Evolutionary conservation across 306 rosid genomes (phyloP), one percentile per base, ranked within the genome.

Genomic region (Acacia acuminata): DNA sequence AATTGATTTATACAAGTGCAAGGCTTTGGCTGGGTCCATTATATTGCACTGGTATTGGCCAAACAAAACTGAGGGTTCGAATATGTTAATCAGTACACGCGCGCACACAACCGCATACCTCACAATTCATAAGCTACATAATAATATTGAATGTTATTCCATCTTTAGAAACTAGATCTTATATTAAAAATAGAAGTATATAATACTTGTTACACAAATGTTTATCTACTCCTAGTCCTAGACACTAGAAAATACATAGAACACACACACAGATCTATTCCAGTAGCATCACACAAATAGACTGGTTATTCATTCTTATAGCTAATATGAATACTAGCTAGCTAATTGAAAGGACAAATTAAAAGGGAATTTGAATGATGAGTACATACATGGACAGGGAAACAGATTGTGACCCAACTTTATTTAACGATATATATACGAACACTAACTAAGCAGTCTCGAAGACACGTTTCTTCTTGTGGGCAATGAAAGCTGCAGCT

Each of bases 401-500:
- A n/a, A 70, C 20, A 2, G 4, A 10, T 42, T 10, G 34, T 11
- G 24, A 5, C 5, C 3, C 24, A 22, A 43, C 51, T 70, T 70
- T 42, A 20, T 70, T 15, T 3, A 10, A 50, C 53, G 1, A 70
- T 10, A 68, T 19, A 19, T 1, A 10, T 1, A 69, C 16, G 30
- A 69, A 10, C 50, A 42, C 7, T n/a, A 4, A 40, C 12, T 22
- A 43, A 20, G 16, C 75, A 10, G 75, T n/a, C 13, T 43, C 5
- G 55, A 66, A 85, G 73, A 20, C 85, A 70, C 88, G 80, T 71
- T 66, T 82, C 85, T 67, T 85, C 60, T 40, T 83, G 36, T 64
- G 34, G 76, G 45, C 81, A 80, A 94, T 90, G 86, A 84, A 90
- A 64, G n/a, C 80, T 3, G 81, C 84, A 15, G 97, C 95, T 74